Base-by-base conservation (phyloP, 2,329 filamentous ascomycete genomes). In the Knufia petricola region DNA sequence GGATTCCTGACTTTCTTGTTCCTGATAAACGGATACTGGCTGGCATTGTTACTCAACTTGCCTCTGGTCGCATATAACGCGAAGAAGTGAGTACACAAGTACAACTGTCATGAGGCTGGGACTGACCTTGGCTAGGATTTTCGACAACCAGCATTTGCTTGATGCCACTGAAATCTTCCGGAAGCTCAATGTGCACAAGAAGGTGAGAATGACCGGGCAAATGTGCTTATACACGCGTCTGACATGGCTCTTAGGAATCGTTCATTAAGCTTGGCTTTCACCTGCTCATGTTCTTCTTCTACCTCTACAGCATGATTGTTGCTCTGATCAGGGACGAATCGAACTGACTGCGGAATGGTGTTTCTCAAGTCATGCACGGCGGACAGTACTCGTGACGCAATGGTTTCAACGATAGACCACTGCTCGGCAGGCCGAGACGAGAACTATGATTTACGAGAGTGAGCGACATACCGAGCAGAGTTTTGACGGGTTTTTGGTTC, bases 201-300 rank as follows among this genome's bases (percentile, higher is more conserved):
- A 95, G 85, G 89, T 90, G 69, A n/a, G 28, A n/a, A n/a, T n/a
- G n/a, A n/a, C n/a, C n/a, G n/a, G n/a, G n/a, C n/a, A n/a, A n/a
- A n/a, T n/a, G n/a, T n/a, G n/a, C n/a, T n/a, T n/a, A n/a, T n/a
- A n/a, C n/a, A n/a, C n/a, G n/a, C n/a, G n/a, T n/a, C n/a, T n/a
- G n/a, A n/a, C n/a, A n/a, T n/a, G n/a, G n/a, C n/a, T n/a, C n/a
- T 19, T 58, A 95, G 89, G 92, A 98, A 80, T 96, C 92, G 0
- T 98, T 98, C 69, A 83, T 92, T 74, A 98, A 98, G 75, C 86
- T 98, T 37, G 92, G 90, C 49, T 98, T 98, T 78, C 92, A 98
- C 70, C 76, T 98, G 52, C 69, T 98, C 72, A 95, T 98, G 88
- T 98, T 98, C 80, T 98, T 98, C 82, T 98, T 96, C 80, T 98